Conservation (phyloP, 441 rosid species). For the Cnidoscolus chayamansa region DNA sequence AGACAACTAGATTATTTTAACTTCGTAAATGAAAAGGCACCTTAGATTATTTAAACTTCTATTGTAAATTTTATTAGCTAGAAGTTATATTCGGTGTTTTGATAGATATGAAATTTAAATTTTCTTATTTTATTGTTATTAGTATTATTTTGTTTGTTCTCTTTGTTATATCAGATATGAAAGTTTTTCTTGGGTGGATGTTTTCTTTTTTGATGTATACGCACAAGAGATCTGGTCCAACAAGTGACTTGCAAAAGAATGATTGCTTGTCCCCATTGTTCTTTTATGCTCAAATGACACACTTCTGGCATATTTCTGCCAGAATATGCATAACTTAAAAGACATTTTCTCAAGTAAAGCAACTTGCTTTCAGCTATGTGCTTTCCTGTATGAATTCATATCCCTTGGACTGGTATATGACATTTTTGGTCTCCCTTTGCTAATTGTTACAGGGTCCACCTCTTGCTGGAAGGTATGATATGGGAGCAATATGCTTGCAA, state of each 20-base stretch:
- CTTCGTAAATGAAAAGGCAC: neutral
- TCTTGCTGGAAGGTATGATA: slow-evolving; percentile 77
- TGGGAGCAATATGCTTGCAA: slow-evolving; percentile 98
- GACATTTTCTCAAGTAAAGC: neutral
- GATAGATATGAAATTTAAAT: neutral
- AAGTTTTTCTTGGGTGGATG: too few relatives aligned
- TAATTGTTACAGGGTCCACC: slow-evolving; percentile 76
- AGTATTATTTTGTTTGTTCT: neutral
- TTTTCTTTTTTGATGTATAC: too few relatives aligned
- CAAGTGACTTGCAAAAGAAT: neutral
- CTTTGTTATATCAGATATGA: too few relatives aligned
- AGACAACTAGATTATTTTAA: too few relatives aligned
- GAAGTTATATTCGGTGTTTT: neutral
- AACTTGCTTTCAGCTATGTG: slow-evolving; percentile 2
- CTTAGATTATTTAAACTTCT: neutral
- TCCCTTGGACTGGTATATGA: neutral
- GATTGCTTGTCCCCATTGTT: neutral
- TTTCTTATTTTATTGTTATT: neutral
- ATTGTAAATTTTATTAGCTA: too few relatives aligned
- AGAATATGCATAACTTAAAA: neutral
- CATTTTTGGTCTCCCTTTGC: neutral
- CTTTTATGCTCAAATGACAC: neutral
- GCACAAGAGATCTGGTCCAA: too few relatives aligned
- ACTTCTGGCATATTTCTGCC: neutral
- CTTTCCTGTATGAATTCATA: neutral